phyloP scores from a whole-genome alignment of 805 yeast genomes.

The Candida boleticola region DNA sequence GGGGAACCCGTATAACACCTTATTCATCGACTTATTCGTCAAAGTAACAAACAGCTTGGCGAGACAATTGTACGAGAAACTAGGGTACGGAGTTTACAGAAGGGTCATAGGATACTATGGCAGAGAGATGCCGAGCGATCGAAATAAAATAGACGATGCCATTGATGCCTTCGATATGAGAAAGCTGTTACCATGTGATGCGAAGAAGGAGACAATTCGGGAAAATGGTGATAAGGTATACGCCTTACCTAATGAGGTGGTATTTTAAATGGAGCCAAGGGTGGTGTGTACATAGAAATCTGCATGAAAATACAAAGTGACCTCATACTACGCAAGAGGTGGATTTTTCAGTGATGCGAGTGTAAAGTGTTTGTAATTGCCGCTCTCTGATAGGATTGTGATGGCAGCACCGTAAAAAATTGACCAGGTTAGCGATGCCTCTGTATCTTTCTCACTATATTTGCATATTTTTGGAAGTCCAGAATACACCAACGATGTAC shows the following conservation, averaged over 20 bases:
- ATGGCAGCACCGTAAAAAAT: too few relatives aligned
- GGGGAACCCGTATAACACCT: slow-evolving; percentile 71
- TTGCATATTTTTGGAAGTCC: too few relatives aligned
- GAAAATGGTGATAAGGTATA: slow-evolving; percentile 57
- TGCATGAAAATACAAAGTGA: background rate
- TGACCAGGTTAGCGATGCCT: too few relatives aligned
- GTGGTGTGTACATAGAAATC: background rate
- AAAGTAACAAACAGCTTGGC: slow-evolving; percentile 83
- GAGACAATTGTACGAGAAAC: slow-evolving; percentile 73
- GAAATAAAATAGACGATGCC: slow-evolving; percentile 55
- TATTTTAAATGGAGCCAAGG: slow-evolving; percentile 42
- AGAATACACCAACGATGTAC: too few relatives aligned
- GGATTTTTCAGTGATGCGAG: too few relatives aligned
- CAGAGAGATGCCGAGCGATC: slow-evolving; percentile 43
- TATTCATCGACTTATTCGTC: slow-evolving; percentile 89
- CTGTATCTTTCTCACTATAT: too few relatives aligned
- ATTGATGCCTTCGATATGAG: slow-evolving; percentile 91
- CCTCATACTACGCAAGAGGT: too few relatives aligned
- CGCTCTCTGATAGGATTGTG: too few relatives aligned
- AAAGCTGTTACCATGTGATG: slow-evolving; percentile 58
- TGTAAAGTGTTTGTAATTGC: too few relatives aligned
- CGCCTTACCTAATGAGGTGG: slow-evolving; percentile 66
- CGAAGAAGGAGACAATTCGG: slow-evolving; percentile 51
- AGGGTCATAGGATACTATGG: slow-evolving; percentile 90
- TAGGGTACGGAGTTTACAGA: slow-evolving; percentile 83